Conservation (phyloP, 495 filamentous ascomycete genomes). For the Annulohypoxylon nitens region DNA sequence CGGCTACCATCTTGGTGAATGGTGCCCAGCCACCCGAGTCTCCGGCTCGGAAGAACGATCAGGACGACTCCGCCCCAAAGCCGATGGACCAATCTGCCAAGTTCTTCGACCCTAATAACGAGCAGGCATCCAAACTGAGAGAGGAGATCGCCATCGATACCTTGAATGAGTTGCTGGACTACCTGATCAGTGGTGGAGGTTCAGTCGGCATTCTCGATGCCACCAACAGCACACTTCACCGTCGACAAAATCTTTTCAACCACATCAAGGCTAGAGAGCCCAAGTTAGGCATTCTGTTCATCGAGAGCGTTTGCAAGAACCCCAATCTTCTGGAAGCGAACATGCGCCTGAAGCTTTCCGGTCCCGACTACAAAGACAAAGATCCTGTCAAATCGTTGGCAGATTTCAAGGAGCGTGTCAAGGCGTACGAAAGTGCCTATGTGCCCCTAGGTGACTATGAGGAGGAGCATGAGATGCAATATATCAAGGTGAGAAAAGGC, state of each 20-base stretch:
- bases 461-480: conserved; percentile 88
- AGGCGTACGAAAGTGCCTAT: conserved; percentile 92
- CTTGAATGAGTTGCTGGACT: conserved; percentile 90
- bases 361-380: conserved; percentile 94
- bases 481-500: conserved; percentile 73
- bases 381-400: conserved; percentile 84
- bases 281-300: conserved; percentile 88
- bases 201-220: conserved; percentile 98
- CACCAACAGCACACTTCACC: conserved; percentile 92
- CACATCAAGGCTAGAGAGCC: conserved; percentile 86
- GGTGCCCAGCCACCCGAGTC: conserved; percentile 55
- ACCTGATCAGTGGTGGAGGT: conserved; percentile 82
- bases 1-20: conserved; percentile 64
- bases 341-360: conserved; percentile 97
- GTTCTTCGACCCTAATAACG: conserved; percentile 95
- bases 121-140: conserved; percentile 81
- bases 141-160: conserved; percentile 94
- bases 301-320: conserved; percentile 93
- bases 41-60: conserved; percentile 31
- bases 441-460: conserved; percentile 92
- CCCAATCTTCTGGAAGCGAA: conserved; percentile 88
- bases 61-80: conserved; percentile 52
- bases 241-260: conserved; percentile 84
- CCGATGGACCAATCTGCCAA: conserved; percentile 87
- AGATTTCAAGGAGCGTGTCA: conserved; percentile 95